Base-by-base conservation (phyloP, 106 monocot genomes). In the Dendrobium nobile region DNA sequence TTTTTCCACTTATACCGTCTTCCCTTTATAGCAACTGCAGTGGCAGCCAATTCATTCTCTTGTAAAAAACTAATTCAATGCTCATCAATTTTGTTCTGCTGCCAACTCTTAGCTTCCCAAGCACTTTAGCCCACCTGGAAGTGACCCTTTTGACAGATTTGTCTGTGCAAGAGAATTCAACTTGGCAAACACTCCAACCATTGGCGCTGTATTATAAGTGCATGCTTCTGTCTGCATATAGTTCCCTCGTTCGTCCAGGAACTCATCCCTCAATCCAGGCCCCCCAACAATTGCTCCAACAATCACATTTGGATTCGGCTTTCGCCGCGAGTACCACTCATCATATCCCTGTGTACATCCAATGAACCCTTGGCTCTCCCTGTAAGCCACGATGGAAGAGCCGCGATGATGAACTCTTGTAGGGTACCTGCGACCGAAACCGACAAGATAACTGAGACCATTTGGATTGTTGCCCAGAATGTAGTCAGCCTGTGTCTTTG, bases 171-270 rank as follows among this genome's bases (percentile, higher is more conserved):
- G 70, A 13, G 70, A 79, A 45, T 81, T 42, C 70, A 95, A 64
- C 79, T 79, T 96, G 0, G 96, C 96, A 78, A 96, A 93, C 72
- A 96, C 87, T 5, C 92, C 96, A 0, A 96, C 90, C 86, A 96
- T 82, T 0, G 93, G 93, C 6, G 96, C 91, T 5, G 96, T 96
- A 64, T 96, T 96, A 47, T 96, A 96, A 0, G 96, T 96, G 75
- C 96, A 96, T 0, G 96, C 93, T 90, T 96, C 96, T 0, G 93
- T 93, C 87, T 96, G 96, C 92, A 91, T 88, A 75, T 85, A 96
- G 33, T 96, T 96, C 28, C 88, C 90, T 45, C 96, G 78, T 67
- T 72, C 78, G 20, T 96, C 96, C 77, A 80, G 43, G 61, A 96
- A 96, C 76, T 51, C 44, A 73, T 96, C 96, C 9, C 68, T 26